Evolutionary conservation across 2,329 filamentous ascomycete genomes (phyloP).

Genomic region (Ambrosiella beaveri): DNA sequence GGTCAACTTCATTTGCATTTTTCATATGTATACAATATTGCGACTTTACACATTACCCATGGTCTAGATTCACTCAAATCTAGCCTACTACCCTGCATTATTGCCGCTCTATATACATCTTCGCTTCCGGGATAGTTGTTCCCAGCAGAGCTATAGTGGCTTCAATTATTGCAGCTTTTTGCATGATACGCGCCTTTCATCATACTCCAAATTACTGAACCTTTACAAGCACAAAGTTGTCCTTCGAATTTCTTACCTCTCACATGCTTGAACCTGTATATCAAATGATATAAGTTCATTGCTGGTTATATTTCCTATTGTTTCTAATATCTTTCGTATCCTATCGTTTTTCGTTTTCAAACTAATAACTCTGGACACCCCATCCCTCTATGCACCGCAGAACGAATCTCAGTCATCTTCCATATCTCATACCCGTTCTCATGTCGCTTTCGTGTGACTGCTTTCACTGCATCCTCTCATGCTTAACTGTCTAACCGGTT

Average conservation of each 20-base stretch:
- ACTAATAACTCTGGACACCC: background rate
- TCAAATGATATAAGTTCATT: background rate
- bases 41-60: background rate
- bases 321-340: background rate
- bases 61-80: background rate
- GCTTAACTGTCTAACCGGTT: background rate
- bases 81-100: background rate
- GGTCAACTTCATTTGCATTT: too few relatives aligned
- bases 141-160: background rate
- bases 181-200: background rate
- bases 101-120: background rate
- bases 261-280: background rate
- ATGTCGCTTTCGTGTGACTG: background rate
- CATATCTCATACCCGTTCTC: background rate
- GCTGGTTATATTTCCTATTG: background rate
- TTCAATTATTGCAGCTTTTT: background rate
- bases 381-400: background rate
- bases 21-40: too few relatives aligned
- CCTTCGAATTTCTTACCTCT: background rate
- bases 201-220: too few relatives aligned
- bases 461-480: background rate
- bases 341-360: too few relatives aligned
- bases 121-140: background rate
- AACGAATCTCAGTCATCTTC: background rate
- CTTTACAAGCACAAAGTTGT: background rate